These are phyloP conservation scores for Cyclotella distinguenda DNA, from an alignment of 108 stramenopile genomes.

Conservation along the genomic window DNA sequence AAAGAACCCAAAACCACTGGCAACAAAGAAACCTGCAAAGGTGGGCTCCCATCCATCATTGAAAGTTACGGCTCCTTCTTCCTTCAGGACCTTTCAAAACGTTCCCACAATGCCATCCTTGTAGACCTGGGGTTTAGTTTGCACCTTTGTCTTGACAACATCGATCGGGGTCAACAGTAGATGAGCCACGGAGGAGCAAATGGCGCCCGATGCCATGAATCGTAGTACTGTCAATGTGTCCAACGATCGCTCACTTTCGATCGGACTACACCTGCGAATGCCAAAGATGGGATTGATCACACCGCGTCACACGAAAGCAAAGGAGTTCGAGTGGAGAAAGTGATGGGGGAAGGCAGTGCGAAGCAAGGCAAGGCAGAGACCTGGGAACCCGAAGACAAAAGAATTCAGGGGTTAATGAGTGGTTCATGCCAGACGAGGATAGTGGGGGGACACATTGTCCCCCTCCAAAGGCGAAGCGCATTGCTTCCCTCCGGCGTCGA, in stretches of 20 bases:
- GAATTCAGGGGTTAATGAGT: too few species aligned
- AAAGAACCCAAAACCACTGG: slow-evolving; percentile 68
- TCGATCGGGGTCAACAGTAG: slow-evolving; percentile 71
- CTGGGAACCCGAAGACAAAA: too few species aligned
- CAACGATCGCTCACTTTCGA: slow-evolving; percentile 76
- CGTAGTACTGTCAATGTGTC: slow-evolving; percentile 57
- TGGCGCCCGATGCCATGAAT: slow-evolving; percentile 70
- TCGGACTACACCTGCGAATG: slow-evolving; percentile 78
- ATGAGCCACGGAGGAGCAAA: slow-evolving; percentile 77
- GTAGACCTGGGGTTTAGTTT: slow-evolving; percentile 81
- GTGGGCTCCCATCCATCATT: slow-evolving; percentile 86
- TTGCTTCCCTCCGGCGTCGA: too few species aligned
- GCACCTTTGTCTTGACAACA: slow-evolving; percentile 80
- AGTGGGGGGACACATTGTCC: too few species aligned
- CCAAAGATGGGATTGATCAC: slow-evolving; percentile 81
- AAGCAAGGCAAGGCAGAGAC: too few species aligned
- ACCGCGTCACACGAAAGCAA: too few species aligned
- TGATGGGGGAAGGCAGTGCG: too few species aligned
- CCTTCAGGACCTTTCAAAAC: slow-evolving; percentile 59
- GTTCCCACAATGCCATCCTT: slow-evolving; percentile 47
- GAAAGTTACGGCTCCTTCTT: slow-evolving; percentile 59
- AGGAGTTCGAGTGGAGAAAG: too few species aligned
- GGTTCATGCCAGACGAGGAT: too few species aligned
- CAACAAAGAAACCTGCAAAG: slow-evolving; percentile 76
- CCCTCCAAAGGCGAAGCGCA: too few species aligned